Conservation (phyloP, 768 basidiomycete genomes). For the Rhizopogon vulgaris region DNA sequence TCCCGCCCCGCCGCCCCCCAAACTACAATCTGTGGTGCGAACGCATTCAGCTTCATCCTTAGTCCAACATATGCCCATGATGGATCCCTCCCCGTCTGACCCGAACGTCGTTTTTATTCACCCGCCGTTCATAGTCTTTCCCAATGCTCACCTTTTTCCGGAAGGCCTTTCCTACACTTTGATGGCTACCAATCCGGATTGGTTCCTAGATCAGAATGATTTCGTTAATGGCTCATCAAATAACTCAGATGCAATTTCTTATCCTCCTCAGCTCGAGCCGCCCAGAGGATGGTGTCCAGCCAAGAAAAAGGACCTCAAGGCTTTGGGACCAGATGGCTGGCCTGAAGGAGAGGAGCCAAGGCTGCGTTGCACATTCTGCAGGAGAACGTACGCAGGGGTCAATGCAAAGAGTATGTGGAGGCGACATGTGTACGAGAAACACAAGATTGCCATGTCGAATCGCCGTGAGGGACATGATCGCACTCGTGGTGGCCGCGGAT, state of each 20-base stretch:
- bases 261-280: conserved; percentile 74
- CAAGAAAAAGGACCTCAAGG: conserved; percentile 76
- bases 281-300: conserved; percentile 83
- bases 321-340: conserved; percentile 63
- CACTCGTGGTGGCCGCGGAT: conserved; percentile 50
- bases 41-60: conserved; percentile 23
- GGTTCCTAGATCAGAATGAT: conserved; percentile 71
- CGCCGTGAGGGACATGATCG: conserved; percentile 66
- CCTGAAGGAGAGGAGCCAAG: conserved; percentile 78
- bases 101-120: conserved; percentile 63
- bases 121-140: conserved; percentile 67
- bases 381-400: conserved; percentile 78
- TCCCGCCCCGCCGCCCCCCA: conserved; percentile 17
- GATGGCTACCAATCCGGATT: conserved; percentile 71
- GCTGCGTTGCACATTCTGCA: conserved; percentile 78
- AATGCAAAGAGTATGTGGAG: conserved; percentile 93
- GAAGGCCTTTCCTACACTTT: conserved; percentile 68
- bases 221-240: conserved; percentile 43
- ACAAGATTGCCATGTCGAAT: conserved; percentile 87
- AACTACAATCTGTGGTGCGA: conserved; percentile 22
- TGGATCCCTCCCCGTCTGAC: conserved; percentile 69
- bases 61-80: conserved; percentile 42
- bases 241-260: conserved; percentile 53
- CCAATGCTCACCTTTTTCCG: conserved; percentile 49
- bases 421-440: conserved; percentile 83